phyloP scores from a whole-genome alignment of 345 rosid species.

The Adansonia digitata region DNA sequence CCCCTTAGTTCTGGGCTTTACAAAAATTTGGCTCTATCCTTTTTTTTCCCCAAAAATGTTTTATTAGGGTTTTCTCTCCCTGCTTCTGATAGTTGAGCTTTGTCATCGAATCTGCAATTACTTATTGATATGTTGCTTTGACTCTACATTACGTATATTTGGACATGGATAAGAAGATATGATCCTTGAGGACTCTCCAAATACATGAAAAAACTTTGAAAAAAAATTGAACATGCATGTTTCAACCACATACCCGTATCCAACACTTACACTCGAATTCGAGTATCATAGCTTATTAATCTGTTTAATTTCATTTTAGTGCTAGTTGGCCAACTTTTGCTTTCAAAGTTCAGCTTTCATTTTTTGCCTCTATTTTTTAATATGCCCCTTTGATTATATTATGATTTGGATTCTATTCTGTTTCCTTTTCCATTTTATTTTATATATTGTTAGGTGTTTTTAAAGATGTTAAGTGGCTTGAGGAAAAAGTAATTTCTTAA shows the following conservation, averaged over 20 bases:
- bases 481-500: not conserved
- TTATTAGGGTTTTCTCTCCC: no score
- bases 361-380: not conserved
- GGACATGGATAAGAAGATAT: no score
- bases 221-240: no score
- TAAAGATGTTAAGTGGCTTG: not conserved
- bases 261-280: no score
- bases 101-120: not conserved
- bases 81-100: not conserved
- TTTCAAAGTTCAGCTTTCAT: not conserved
- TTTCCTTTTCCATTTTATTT: not conserved
- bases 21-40: not conserved
- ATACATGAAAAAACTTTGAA: no score
- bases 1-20: not conserved
- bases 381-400: not conserved
- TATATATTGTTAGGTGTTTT: not conserved
- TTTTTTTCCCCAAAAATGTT: not conserved
- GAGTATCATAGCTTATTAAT: no score
- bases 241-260: no score
- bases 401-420: not conserved
- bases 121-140: not conserved
- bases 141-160: no score
- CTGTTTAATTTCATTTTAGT: not conserved
- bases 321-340: slow-evolving; percentile 4
- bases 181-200: no score